phyloP scores from a whole-genome alignment of 768 basidiomycete species.

The Amanita pallidorosea region DNA sequence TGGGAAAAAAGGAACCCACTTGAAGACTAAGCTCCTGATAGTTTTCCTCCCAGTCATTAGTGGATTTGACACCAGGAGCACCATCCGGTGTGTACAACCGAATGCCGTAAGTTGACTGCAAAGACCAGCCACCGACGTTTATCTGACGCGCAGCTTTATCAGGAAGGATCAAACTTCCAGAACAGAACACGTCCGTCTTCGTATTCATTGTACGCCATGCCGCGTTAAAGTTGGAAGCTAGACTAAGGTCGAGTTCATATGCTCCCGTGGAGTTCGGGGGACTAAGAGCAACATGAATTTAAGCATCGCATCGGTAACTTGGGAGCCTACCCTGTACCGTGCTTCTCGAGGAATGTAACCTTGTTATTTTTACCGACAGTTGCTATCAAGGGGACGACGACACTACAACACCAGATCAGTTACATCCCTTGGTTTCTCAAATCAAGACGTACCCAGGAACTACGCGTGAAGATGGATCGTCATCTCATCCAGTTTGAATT shows the following conservation, averaged over 20 bases:
- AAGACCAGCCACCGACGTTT: conserved; percentile 64
- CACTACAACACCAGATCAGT: conserved; percentile 23
- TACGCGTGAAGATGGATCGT: conserved; percentile 10
- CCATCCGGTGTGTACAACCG: conserved; percentile 68
- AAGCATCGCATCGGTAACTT: neutral
- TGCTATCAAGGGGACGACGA: conserved; percentile 63
- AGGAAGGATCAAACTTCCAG: conserved; percentile 61
- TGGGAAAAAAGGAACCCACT: conserved; percentile 23
- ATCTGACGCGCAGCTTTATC: conserved; percentile 60
- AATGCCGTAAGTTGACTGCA: conserved; percentile 61
- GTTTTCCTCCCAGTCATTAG: conserved; percentile 77
- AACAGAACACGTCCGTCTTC: conserved; percentile 73
- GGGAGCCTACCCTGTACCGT: conserved; percentile 41
- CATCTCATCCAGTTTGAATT: neutral
- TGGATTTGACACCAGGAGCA: conserved; percentile 53
- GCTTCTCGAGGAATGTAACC: conserved; percentile 71
- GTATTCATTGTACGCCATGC: conserved; percentile 75
- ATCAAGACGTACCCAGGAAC: conserved; percentile 34
- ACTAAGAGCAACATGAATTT: conserved; percentile 14
- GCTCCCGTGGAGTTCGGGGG: conserved; percentile 62
- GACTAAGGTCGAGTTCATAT: conserved; percentile 62
- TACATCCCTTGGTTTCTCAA: neutral
- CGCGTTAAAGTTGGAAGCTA: conserved; percentile 34
- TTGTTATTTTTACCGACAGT: conserved; percentile 78
- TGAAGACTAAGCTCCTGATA: conserved; percentile 45